A percentile compares a stretch with the other conserved stretches of the same genome.
Conservation (phyloP, 805 yeast species). For the Saccharomycopsis sp. region DNA sequence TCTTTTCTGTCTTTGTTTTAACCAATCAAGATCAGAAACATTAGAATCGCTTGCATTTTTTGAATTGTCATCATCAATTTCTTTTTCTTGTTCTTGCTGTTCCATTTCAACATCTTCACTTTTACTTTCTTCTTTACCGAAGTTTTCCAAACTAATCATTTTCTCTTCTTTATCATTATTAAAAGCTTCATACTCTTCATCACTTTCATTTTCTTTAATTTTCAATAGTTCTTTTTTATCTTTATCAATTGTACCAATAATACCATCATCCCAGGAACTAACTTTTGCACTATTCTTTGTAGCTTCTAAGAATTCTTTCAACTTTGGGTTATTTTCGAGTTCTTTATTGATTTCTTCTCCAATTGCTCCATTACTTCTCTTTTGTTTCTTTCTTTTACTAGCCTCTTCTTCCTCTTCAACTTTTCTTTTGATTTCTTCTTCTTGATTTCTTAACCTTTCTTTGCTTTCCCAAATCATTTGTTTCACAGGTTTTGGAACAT, state of each 20-base stretch:
- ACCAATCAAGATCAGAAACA: slow-evolving; percentile 80
- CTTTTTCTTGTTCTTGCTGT: slow-evolving; percentile 20
- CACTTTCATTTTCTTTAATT: slow-evolving; percentile 24
- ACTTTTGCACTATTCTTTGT: slow-evolving; percentile 67
- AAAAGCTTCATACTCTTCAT: slow-evolving; percentile 31
- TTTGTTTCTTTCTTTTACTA: slow-evolving; percentile 23
- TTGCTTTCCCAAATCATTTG: slow-evolving; percentile 42
- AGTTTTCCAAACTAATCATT: slow-evolving; percentile 34
- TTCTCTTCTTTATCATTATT: slow-evolving; percentile 30
- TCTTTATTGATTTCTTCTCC: slow-evolving; percentile 46
- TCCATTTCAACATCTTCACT: slow-evolving; percentile 6
- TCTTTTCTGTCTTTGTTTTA: slow-evolving; percentile 61
- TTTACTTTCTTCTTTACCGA: slow-evolving; percentile 13
- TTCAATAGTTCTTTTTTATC: background rate
- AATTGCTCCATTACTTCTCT: slow-evolving; percentile 16
- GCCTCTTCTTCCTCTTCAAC: slow-evolving; percentile 30
- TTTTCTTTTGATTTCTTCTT: slow-evolving; percentile 36
- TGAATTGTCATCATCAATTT: slow-evolving; percentile 18
- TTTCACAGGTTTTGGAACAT: slow-evolving; percentile 57
- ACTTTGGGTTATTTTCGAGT: slow-evolving; percentile 51
- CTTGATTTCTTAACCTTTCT: slow-evolving; percentile 35
- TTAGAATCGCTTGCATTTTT: slow-evolving; percentile 29
- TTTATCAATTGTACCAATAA: slow-evolving; percentile 25
- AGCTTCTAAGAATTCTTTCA: slow-evolving; percentile 72
- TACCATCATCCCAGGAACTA: slow-evolving; percentile 62